Percentiles rank a stretch among this genome's conserved stretches.
Evolutionary conservation across 495 filamentous ascomycete genomes (phyloP).

Genomic region (Penicillium egyptiacum): DNA sequence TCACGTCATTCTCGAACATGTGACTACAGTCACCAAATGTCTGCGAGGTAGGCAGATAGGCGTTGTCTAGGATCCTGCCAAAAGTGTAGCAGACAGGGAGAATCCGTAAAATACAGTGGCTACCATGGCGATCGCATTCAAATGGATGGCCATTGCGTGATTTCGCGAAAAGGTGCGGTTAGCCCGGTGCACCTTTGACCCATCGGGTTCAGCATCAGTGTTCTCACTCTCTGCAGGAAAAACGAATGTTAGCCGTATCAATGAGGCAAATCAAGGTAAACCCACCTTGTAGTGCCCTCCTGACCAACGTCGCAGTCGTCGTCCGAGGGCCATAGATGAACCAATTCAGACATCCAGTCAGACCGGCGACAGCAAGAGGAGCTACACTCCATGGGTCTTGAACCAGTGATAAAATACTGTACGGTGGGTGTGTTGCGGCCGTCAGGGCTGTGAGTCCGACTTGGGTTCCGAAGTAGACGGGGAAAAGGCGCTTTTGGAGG

Average conservation of each 20-base stretch:
- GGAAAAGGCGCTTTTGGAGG: constrained; percentile 55
- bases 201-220: constrained; percentile 14
- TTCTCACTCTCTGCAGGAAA: constrained; percentile 16
- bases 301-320: constrained; percentile 41
- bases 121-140: constrained; percentile 52
- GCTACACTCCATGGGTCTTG: constrained; percentile 33
- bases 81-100: constrained; percentile 37
- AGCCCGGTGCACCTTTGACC: constrained; percentile 36
- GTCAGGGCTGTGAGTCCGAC: constrained; percentile 44
- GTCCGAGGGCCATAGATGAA: constrained; percentile 50
- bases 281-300: constrained; percentile 45
- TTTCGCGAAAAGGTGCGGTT: constrained; percentile 48
- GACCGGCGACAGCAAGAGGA: constrained; percentile 39
- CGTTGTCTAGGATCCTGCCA: neutral
- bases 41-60: neutral
- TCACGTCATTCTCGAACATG: neutral
- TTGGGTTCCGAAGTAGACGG: constrained; percentile 53
- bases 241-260: neutral
- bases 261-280: neutral
- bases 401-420: constrained; percentile 38
- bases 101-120: constrained; percentile 54
- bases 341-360: constrained; percentile 48
- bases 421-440: constrained; percentile 46
- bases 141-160: constrained; percentile 57
- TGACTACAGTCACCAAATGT: neutral